Conservation (phyloP, 2,329 filamentous ascomycete species). For the Stemphylium vesicarium region DNA sequence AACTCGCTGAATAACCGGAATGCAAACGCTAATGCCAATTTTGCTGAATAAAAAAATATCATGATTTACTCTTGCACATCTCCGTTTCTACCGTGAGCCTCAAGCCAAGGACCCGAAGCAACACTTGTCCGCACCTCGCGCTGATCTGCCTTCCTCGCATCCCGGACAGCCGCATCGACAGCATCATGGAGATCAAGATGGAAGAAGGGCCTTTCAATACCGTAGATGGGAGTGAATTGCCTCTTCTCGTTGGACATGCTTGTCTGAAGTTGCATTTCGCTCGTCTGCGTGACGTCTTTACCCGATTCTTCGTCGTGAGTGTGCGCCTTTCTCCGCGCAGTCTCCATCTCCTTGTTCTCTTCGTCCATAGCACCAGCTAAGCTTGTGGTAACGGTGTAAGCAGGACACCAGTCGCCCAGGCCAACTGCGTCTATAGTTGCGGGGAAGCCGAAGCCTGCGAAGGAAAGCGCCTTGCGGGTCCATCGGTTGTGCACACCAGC, state of each 20-base stretch:
- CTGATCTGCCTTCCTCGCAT: slow-evolving; percentile 27
- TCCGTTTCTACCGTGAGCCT: not conserved
- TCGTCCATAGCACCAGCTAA: slow-evolving; percentile 25
- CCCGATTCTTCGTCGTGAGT: slow-evolving; percentile 16
- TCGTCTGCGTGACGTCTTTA: not conserved
- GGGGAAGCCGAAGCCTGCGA: slow-evolving; percentile 61
- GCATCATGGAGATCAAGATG: slow-evolving; percentile 40
- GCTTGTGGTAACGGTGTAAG: slow-evolving; percentile 28
- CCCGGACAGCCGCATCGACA: slow-evolving; percentile 34
- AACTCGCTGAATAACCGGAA: not conserved
- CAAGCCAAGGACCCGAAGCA: not conserved
- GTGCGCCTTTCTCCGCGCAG: slow-evolving; percentile 1
- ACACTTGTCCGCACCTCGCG: slow-evolving; percentile 1
- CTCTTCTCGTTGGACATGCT: not conserved
- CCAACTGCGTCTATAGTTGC: slow-evolving; percentile 3
- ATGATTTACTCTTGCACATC: not conserved
- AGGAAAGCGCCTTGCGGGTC: slow-evolving; percentile 62
- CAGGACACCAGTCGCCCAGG: slow-evolving; percentile 30
- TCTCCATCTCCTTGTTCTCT: slow-evolving; percentile 16
- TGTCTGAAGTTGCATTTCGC: not conserved
- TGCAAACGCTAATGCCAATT: not conserved
- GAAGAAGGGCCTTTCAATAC: slow-evolving; percentile 37
- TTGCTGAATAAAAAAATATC: not conserved
- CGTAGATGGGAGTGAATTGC: slow-evolving; percentile 20
- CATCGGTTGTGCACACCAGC: slow-evolving; percentile 62